Conservation (phyloP, 768 basidiomycete species). For the Auriscalpium vulgare region DNA sequence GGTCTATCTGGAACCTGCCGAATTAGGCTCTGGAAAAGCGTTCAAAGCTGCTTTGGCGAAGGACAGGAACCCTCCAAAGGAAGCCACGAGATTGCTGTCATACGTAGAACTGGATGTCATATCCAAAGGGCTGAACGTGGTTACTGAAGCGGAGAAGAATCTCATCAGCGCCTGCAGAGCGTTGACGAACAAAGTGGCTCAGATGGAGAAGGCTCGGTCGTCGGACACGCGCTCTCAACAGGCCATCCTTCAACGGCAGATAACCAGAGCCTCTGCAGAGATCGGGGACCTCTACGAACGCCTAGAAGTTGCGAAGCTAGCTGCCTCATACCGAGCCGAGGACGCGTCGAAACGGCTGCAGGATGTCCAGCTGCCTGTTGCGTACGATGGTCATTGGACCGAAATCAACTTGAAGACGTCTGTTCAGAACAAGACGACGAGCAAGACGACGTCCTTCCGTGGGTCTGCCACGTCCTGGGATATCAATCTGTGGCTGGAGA, state of each 20-base stretch:
- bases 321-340: background rate
- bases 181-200: background rate
- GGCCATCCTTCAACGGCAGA: background rate
- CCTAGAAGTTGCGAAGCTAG: background rate
- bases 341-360: background rate
- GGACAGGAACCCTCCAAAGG: background rate
- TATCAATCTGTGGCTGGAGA: background rate
- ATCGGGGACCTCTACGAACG: background rate
- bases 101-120: background rate
- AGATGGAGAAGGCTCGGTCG: background rate
- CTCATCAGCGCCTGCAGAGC: background rate
- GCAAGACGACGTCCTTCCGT: background rate
- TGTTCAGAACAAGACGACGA: background rate
- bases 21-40: background rate
- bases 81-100: background rate
- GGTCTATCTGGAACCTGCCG: background rate
- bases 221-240: background rate
- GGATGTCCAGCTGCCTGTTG: background rate
- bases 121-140: background rate
- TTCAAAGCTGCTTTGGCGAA: background rate
- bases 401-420: background rate
- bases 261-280: background rate
- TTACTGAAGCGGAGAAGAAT: background rate
- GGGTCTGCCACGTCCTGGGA: background rate
- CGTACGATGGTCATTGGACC: background rate